Percentiles rank a stretch among this genome's conserved stretches.
phyloP scores from a whole-genome alignment of 495 filamentous ascomycete genomes.

The Aspergillus asperescens region DNA sequence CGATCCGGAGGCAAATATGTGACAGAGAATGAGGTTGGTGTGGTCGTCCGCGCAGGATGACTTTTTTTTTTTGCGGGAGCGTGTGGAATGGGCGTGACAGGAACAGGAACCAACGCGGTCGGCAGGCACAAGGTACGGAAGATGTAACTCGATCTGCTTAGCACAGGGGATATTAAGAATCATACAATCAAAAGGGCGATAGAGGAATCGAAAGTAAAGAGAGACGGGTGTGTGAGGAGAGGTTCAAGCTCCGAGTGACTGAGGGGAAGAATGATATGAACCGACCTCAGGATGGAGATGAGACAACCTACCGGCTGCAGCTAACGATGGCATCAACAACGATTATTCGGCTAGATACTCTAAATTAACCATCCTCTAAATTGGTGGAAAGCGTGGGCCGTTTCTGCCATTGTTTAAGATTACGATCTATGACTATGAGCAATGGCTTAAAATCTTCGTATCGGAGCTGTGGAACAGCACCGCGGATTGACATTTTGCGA shows the following conservation, averaged over 20 bases:
- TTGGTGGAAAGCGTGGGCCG: slow-evolving; percentile 13
- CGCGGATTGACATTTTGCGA: no score
- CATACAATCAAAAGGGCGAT: background rate
- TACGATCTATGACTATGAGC: no score
- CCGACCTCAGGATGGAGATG: background rate
- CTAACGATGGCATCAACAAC: background rate
- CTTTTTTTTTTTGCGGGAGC: slow-evolving; percentile 5
- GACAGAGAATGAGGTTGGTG: background rate
- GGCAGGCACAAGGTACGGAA: background rate
- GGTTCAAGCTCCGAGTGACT: background rate
- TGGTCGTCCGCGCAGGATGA: slow-evolving; percentile 5
- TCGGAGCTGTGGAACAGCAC: no score
- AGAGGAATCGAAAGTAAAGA: background rate
- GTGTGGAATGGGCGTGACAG: slow-evolving; percentile 7
- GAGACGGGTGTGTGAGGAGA: background rate
- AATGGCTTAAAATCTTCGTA: no score
- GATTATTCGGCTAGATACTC: background rate
- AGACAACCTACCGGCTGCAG: background rate
- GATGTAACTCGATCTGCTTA: background rate
- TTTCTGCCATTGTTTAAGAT: slow-evolving; percentile 9
- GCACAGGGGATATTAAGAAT: background rate
- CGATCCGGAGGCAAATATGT: background rate
- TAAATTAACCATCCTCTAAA: background rate
- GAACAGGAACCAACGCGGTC: slow-evolving; percentile 9
- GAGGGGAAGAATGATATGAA: slow-evolving; percentile 1